Percentiles rank a stretch among this genome's conserved stretches.
phyloP scores from a whole-genome alignment of 1,139 yeast species.

The Suhomyces yuchorum region DNA sequence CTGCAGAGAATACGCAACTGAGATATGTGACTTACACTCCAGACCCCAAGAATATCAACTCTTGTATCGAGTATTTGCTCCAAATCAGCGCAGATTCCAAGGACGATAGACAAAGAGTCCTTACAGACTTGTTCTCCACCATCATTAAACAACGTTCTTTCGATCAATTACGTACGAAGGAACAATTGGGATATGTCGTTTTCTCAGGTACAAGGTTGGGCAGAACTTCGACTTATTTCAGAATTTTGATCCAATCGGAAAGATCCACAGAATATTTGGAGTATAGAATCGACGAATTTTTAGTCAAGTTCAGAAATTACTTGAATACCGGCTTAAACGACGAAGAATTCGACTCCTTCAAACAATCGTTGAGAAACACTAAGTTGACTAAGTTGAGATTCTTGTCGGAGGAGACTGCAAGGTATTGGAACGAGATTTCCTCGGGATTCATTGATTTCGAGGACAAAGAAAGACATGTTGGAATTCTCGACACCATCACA shows the following conservation, averaged over 20 bases:
- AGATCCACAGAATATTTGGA: slow-evolving; percentile 73
- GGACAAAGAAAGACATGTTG: slow-evolving; percentile 58
- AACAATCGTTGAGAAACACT: slow-evolving; percentile 64
- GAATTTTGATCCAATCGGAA: slow-evolving; percentile 87
- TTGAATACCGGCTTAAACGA: slow-evolving; percentile 48
- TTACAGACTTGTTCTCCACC: slow-evolving; percentile 68
- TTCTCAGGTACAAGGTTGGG: slow-evolving; percentile 72
- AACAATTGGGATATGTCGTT: slow-evolving; percentile 89
- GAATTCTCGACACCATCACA: slow-evolving; percentile 52
- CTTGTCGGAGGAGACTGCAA: slow-evolving; percentile 68
- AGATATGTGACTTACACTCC: slow-evolving; percentile 55
- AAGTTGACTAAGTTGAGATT: slow-evolving; percentile 75
- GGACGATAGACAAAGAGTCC: slow-evolving; percentile 37
- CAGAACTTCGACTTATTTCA: slow-evolving; percentile 73
- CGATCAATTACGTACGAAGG: slow-evolving; percentile 86
- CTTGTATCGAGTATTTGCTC: slow-evolving; percentile 77
- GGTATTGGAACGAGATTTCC: slow-evolving; percentile 67
- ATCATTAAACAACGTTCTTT: slow-evolving; percentile 85
- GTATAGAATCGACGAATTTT: slow-evolving; percentile 71
- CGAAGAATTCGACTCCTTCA: slow-evolving; percentile 68
- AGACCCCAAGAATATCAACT: slow-evolving; percentile 76
- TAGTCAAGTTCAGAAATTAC: slow-evolving; percentile 41
- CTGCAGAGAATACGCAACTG: slow-evolving; percentile 46
- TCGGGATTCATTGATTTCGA: slow-evolving; percentile 80
- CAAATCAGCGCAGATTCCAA: slow-evolving; percentile 57